Conservation (phyloP, 441 rosid genomes). For the Populus hybrid region DNA sequence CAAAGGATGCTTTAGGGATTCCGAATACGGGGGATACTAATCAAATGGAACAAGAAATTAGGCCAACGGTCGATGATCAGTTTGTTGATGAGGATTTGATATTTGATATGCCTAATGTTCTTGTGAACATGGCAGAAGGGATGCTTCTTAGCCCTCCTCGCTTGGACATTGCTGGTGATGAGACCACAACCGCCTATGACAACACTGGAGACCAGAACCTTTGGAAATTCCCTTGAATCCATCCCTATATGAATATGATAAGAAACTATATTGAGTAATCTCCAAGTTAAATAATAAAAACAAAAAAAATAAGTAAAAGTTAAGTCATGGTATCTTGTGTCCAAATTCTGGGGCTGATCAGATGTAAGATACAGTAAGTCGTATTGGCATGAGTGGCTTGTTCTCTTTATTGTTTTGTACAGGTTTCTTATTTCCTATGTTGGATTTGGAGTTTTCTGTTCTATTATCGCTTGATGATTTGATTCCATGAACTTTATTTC, state of each 20-base stretch:
- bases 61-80: slow-evolving; percentile 19
- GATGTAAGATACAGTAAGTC: not conserved
- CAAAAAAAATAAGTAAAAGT: not conserved
- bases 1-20: slow-evolving; percentile 54
- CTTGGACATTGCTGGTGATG: slow-evolving; percentile 31
- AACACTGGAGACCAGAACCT: slow-evolving; percentile 48
- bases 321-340: not conserved
- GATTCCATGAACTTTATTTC: not conserved
- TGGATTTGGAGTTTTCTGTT: not conserved
- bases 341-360: not conserved
- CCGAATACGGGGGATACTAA: not conserved
- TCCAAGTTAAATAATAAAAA: not conserved
- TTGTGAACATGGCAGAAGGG: slow-evolving; percentile 89
- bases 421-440: not conserved
- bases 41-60: not conserved
- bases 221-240: slow-evolving; percentile 71
- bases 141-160: slow-evolving; percentile 97
- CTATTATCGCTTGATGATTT: not conserved
- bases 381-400: not conserved
- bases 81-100: slow-evolving; percentile 88
- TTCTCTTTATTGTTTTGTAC: no score
- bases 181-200: slow-evolving; percentile 4
- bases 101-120: slow-evolving; percentile 83
- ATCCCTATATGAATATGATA: not conserved
- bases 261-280: not conserved